Conservation (phyloP, 345 rosid genomes). For the Cardiospermum halicacabum region DNA sequence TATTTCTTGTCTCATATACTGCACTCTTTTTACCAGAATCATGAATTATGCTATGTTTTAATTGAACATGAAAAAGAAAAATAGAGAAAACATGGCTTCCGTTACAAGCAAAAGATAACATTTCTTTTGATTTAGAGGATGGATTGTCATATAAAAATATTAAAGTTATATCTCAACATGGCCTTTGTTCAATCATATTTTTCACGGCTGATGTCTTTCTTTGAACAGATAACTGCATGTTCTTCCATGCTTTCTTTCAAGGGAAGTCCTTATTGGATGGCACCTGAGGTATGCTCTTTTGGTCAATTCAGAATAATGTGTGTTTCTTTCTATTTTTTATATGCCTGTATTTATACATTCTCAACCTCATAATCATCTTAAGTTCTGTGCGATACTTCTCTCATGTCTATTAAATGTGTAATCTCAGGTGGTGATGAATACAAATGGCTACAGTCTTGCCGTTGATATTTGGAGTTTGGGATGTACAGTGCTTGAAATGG, state of each 20-base stretch:
- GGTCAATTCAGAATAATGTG: background rate
- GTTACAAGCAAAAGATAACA: background rate
- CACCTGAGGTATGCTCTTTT: constrained; percentile 76
- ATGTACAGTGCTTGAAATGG: constrained; percentile 98
- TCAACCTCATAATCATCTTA: background rate
- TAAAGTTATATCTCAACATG: background rate
- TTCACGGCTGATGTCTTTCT: constrained; percentile 16
- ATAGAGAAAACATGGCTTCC: background rate
- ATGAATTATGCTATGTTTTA: background rate
- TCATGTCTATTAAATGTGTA: constrained; percentile 8
- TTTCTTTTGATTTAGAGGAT: background rate
- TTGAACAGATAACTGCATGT: constrained; percentile 57
- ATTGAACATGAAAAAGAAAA: background rate
- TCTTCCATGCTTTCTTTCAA: constrained; percentile 93
- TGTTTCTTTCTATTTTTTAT: background rate
- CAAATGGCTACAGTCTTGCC: constrained; percentile 75
- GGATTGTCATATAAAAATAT: background rate
- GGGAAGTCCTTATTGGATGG: constrained; percentile 99
- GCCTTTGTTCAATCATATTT: constrained; percentile 8
- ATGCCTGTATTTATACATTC: constrained; percentile 1
- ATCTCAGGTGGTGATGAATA: constrained; percentile 83
- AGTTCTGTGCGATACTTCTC: background rate
- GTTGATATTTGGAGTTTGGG: constrained; percentile 99
- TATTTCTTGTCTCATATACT: background rate
- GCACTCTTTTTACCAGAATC: constrained; percentile 1